Evolutionary conservation across 805 yeast genomes (phyloP).

Genomic region (Ogataea ramenticola): DNA sequence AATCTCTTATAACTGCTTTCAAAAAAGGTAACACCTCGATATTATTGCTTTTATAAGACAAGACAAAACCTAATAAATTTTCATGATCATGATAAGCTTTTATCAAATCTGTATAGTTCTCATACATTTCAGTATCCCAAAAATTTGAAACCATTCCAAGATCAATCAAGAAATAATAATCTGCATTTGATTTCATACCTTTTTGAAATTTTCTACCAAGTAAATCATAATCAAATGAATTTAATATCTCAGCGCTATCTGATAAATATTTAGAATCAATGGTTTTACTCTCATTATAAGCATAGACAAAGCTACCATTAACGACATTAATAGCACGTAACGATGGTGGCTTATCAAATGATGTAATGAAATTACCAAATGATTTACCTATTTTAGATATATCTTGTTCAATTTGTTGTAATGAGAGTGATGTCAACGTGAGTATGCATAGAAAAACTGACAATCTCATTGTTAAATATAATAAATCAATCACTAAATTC

Average conservation of each 20-base stretch:
- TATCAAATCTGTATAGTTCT: constrained; percentile 68
- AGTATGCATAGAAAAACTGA: no score
- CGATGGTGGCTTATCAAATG: no score
- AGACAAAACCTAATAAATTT: constrained; percentile 78
- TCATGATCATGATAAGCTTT: constrained; percentile 62
- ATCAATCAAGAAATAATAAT: constrained; percentile 7
- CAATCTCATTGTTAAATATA: no score
- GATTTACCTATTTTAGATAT: no score
- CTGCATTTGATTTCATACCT: not conserved
- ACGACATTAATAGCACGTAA: no score
- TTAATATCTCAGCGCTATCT: no score
- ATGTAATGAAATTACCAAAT: no score
- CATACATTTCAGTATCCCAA: constrained; percentile 34
- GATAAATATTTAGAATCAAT: constrained; percentile 3
- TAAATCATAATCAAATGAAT: not conserved
- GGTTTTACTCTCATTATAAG: constrained; percentile 3
- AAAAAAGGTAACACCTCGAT: constrained; percentile 70
- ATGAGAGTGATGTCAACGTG: no score
- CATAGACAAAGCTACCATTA: no score
- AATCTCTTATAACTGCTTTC: constrained; percentile 86
- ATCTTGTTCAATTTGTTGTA: no score
- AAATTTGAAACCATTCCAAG: constrained; percentile 7
- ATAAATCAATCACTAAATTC: no score
- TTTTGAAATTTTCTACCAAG: no score
- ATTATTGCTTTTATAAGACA: constrained; percentile 14